Evolutionary conservation across 495 filamentous ascomycete genomes (phyloP), one percentile per base, ranked within the genome.

Genomic region (Penicillium malachiteum): DNA sequence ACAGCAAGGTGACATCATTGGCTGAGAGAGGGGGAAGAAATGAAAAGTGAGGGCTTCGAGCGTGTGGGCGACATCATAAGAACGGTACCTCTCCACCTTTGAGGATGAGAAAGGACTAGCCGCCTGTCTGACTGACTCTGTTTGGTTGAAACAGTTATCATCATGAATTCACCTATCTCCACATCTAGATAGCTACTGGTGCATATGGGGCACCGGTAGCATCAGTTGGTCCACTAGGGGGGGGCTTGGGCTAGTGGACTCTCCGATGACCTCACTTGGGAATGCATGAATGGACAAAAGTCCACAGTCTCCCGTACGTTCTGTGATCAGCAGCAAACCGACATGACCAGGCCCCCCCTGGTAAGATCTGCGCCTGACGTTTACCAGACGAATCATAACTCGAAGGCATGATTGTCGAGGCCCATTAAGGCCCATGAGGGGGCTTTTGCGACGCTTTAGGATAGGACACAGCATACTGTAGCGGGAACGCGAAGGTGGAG

Each of bases 201-300:
- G 52, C 38, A 11, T n/a, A 30, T 8, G 45, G 33, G 11, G 44
- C 37, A 44, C 17, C 46, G 40, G 52, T 50, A 54, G 49, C 42
- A 60, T 60, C 54, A 59, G 18, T 56, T 32, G 64, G 21, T 59
- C 58, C 63, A 62, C 63, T 48, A 26, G 44, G 33, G 43, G 33
- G 43, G 21, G 21, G 21, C 21, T 60, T 53, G 52, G 62, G 44
- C 55, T 51, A 60, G 21, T 21, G 44, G 48, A 26, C 12, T 35
- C 54, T 48, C 59, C 58, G 54, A 70, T 74, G 71, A 72, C 68
- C 67, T 74, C 69, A 74, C 69, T 57, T 54, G 55, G 60, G 58
- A 67, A 67, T 67, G 62, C 41, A 26, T 10, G 21, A 51, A 48
- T 58, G 61, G 56, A 56, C 48, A 45, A 56, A 45, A 56, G 48